These are phyloP conservation scores for Scedosporium boydii DNA, from an alignment of 2,329 filamentous ascomycete genomes.

Conservation along the genomic window DNA sequence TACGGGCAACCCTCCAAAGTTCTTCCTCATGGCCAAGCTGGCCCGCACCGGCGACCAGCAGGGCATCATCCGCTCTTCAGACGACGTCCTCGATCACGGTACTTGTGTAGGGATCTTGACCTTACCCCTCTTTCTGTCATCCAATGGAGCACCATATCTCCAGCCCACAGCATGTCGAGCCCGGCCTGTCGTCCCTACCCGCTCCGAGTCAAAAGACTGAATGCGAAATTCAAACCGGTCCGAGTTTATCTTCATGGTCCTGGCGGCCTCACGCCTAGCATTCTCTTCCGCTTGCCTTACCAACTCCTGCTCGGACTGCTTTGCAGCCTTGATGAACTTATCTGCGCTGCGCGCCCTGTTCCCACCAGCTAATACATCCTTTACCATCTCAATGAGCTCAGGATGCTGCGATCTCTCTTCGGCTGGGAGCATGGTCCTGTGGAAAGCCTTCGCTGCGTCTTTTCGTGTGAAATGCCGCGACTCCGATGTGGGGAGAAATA, in stretches of 20 bases:
- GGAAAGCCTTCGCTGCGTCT: conserved; percentile 57
- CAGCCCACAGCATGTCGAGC: conserved; percentile 44
- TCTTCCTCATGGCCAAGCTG: too few relatives aligned
- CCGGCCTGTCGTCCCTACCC: conserved; percentile 44
- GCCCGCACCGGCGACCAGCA: too few relatives aligned
- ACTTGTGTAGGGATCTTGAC: conserved; percentile 60
- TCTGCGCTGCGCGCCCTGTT: conserved; percentile 25
- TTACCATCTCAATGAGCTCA: conserved; percentile 49
- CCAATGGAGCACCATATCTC: conserved; percentile 53
- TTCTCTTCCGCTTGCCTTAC: conserved; percentile 23
- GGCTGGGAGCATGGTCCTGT: conserved; percentile 47
- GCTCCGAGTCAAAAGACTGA: conserved; percentile 46
- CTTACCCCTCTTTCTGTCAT: conserved; percentile 53
- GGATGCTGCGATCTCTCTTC: conserved; percentile 54
- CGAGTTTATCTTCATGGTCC: conserved; percentile 35
- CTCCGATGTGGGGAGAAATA: conserved; percentile 56
- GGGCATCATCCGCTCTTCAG: too few relatives aligned
- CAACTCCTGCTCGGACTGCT: conserved; percentile 30
- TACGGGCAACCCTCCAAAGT: too few relatives aligned
- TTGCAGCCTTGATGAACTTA: conserved; percentile 31
- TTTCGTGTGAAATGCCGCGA: conserved; percentile 54
- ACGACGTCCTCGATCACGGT: conserved; percentile 21
- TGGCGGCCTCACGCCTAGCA: conserved; percentile 24
- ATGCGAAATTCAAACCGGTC: conserved; percentile 56
- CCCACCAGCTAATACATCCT: conserved; percentile 30